Conservation (phyloP, 352 stramenopile species). For the Blastocystis hominis region DNA sequence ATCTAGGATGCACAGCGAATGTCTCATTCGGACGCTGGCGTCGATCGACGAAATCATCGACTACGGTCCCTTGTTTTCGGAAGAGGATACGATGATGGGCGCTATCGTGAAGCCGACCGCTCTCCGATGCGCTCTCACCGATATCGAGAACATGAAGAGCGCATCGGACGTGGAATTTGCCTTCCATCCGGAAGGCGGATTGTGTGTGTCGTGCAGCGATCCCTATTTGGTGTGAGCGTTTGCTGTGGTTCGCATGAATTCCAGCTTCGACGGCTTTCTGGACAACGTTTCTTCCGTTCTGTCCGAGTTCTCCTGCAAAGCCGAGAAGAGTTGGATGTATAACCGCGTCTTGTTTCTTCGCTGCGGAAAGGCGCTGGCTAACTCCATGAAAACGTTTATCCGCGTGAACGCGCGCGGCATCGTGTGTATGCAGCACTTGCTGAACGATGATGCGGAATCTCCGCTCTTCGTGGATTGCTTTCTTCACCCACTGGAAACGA, state of each 20-base stretch:
- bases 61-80: constrained; percentile 35
- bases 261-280: constrained; percentile 33
- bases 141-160: constrained; percentile 29
- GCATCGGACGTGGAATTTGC: constrained; percentile 19
- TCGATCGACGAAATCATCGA: constrained; percentile 1
- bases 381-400: constrained; percentile 13
- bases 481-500: background rate
- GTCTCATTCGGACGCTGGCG: constrained; percentile 8
- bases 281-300: constrained; percentile 19
- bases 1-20: constrained; percentile 51
- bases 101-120: background rate
- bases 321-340: constrained; percentile 53
- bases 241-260: background rate
- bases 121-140: background rate
- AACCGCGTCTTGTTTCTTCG: background rate
- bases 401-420: constrained; percentile 13
- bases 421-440: constrained; percentile 27
- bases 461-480: constrained; percentile 48
- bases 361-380: constrained; percentile 8
- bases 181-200: constrained; percentile 33
- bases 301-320: constrained; percentile 23
- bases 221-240: background rate
- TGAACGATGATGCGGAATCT: constrained; percentile 37
- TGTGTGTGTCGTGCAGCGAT: constrained; percentile 23
- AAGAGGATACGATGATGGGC: constrained; percentile 5